Base-by-base conservation (phyloP, 2,329 filamentous ascomycete species). In the Curvularia lunata region DNA sequence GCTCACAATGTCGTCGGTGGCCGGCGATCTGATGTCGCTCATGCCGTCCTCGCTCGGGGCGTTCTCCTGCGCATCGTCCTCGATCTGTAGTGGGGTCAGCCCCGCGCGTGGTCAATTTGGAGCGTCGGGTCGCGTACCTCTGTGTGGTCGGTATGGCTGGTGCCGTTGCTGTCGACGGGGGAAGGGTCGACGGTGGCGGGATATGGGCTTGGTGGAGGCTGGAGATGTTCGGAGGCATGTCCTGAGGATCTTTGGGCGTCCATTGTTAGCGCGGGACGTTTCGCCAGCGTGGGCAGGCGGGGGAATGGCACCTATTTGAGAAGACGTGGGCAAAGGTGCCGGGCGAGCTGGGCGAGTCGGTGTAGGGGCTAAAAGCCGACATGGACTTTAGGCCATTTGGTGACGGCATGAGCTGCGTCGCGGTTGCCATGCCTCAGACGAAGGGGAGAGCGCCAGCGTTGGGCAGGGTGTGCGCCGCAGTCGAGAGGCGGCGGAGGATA, bases 111-210 rank as follows among this genome's bases (percentile, higher is more conserved):
- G 45, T 16, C 30, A 34, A 16, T 18, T 25, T 16, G 18, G 25
- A 34, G 46, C 13, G 41, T 41, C 28, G n/a, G 16, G 28, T 53
- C 47, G 18, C 40, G 37, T 72, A 78, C 74, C 67, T 95, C 91
- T 10, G 91, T 94, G 43, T 86, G 88, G 70, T 95, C 91, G 9
- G 91, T 94, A 38, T 85, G 88, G 69, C 89, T 90, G 23, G 91
- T 95, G 58, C 91, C 90, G 73, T 91, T 93, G 38, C 91, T 95
- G 49, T 92, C 92, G 23, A 94, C 91, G 7, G 91, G 91, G 18
- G 91, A 94, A 9, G 91, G 91, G 40, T 91, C 91, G 52, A 92
- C 88, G 64, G 61, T 89, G 83, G 77, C 86, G 84, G 73, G 85
- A 76, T 81, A 89, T 28, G 80, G 81, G 62, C 79, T 82, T 16